Conservation (phyloP, 129 eudicot genomes). For the Pittosporum tobira region DNA sequence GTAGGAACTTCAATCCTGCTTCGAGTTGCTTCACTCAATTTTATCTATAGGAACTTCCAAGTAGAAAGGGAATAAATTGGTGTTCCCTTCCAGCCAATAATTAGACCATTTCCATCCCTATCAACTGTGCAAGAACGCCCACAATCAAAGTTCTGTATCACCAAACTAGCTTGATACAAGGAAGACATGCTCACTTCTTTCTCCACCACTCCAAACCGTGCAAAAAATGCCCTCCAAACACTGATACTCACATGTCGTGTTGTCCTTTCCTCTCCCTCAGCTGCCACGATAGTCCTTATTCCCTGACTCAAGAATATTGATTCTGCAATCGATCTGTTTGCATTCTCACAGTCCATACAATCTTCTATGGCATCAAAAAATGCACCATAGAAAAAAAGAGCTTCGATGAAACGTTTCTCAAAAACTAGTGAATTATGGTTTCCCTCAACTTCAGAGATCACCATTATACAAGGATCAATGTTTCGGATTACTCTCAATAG, state of each 20-base stretch:
- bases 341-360: constrained; percentile 8
- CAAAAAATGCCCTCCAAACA: constrained; percentile 23
- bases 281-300: constrained; percentile 11
- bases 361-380: constrained; percentile 14
- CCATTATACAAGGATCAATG: constrained; percentile 17
- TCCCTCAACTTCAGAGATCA: constrained; percentile 15
- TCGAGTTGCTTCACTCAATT: not conserved
- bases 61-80: constrained; percentile 23
- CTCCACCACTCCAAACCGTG: constrained; percentile 22
- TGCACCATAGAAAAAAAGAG: constrained; percentile 11
- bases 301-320: not conserved
- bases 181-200: constrained; percentile 15
- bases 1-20: not conserved
- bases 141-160: constrained; percentile 16
- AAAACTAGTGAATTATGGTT: constrained; percentile 9
- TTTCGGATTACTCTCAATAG: constrained; percentile 10
- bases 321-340: constrained; percentile 2
- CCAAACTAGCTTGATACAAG: constrained; percentile 20
- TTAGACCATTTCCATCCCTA: constrained; percentile 19
- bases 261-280: constrained; percentile 20
- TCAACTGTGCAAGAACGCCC: constrained; percentile 21
- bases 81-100: constrained; percentile 33
- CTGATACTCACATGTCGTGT: constrained; percentile 7
- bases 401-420: constrained; percentile 17
- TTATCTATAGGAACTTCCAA: constrained; percentile 19